phyloP scores from a whole-genome alignment of 495 filamentous ascomycete species.

The Immersiella caudata region DNA sequence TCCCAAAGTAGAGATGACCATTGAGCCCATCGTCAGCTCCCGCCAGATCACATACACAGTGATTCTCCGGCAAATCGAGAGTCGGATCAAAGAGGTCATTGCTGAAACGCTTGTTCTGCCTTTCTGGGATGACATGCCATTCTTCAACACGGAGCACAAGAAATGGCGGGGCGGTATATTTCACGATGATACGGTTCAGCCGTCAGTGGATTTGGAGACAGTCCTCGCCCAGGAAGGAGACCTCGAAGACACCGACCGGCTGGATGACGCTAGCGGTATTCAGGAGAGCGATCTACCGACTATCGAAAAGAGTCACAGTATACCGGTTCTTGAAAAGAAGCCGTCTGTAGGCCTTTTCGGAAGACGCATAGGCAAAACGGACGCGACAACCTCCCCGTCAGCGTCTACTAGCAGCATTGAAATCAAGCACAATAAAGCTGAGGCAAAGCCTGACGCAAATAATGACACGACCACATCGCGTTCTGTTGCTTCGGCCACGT shows the following conservation, averaged over 20 bases:
- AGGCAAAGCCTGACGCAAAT: slow-evolving; percentile 31
- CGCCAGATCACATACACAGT: slow-evolving; percentile 93
- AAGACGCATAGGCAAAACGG: slow-evolving; percentile 43
- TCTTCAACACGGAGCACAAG: slow-evolving; percentile 76
- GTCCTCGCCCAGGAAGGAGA: slow-evolving; percentile 62
- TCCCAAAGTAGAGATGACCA: slow-evolving; percentile 88
- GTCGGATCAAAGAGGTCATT: slow-evolving; percentile 87
- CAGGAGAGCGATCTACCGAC: slow-evolving; percentile 44
- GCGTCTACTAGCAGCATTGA: slow-evolving; percentile 48
- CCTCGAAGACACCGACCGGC: slow-evolving; percentile 50
- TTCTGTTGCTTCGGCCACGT: slow-evolving; percentile 56
- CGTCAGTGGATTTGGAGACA: slow-evolving; percentile 44
- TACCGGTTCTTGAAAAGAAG: slow-evolving; percentile 40
- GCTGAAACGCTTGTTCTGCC: slow-evolving; percentile 91
- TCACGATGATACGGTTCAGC: slow-evolving; percentile 52
- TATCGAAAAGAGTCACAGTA: slow-evolving; percentile 65
- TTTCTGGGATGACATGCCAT: slow-evolving; percentile 94
- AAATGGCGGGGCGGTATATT: slow-evolving; percentile 89
- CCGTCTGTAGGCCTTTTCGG: slow-evolving; percentile 44
- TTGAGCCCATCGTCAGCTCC: slow-evolving; percentile 93
- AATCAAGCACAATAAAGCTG: slow-evolving; percentile 23
- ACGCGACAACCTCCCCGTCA: slow-evolving; percentile 28
- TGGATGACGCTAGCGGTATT: slow-evolving; percentile 36
- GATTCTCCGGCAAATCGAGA: slow-evolving; percentile 91
- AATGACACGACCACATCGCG: slow-evolving; percentile 35